Conservation (phyloP, 345 rosid genomes). For the Eucalyptus microcorys region DNA sequence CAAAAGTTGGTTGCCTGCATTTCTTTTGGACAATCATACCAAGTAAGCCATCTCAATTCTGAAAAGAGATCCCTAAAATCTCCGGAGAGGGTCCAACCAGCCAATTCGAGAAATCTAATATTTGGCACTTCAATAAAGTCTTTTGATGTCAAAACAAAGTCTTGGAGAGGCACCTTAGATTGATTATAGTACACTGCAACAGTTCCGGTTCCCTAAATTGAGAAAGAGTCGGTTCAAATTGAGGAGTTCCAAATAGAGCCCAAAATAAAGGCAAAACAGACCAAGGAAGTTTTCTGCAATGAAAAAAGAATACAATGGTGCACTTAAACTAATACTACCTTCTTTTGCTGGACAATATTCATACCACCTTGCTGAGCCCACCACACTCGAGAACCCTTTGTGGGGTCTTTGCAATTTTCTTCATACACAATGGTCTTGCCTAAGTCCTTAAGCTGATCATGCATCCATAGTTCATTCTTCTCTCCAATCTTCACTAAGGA, state of each 20-base stretch:
- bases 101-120: rapidly evolving
- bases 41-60: background rate
- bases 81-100: rapidly evolving
- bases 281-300: background rate
- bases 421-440: background rate
- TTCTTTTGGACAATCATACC: background rate
- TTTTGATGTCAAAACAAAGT: too few relatives aligned
- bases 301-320: background rate
- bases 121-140: too few relatives aligned
- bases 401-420: background rate
- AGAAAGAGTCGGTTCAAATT: rapidly evolving
- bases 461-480: rapidly evolving
- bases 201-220: too few relatives aligned
- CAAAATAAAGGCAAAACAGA: background rate
- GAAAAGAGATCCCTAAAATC: too few relatives aligned
- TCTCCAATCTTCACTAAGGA: background rate
- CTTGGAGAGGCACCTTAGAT: too few relatives aligned
- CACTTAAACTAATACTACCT: background rate
- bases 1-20: background rate
- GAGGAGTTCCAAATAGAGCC: background rate
- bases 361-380: rapidly evolving
- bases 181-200: too few relatives aligned
- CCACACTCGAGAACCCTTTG: background rate
- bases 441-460: background rate
- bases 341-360: background rate